Base-by-base conservation (phyloP, 116 monocot genomes). In the Posidonia oceanica region DNA sequence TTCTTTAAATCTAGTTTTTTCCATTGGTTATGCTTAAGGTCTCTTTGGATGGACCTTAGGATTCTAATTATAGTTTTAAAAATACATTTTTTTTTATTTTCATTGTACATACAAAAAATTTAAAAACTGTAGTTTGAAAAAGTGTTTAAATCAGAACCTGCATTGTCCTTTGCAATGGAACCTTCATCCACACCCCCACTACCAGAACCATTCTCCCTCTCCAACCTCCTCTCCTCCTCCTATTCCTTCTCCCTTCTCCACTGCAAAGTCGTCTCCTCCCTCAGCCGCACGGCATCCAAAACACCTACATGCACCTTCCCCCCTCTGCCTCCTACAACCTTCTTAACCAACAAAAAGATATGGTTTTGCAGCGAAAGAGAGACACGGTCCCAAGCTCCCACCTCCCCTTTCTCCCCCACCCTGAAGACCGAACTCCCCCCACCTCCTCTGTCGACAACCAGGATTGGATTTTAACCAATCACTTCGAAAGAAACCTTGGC, bases 401-500 rank as follows among this genome's bases (percentile, higher is more conserved):
- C 16, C 29, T 64, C 71, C 20, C 76, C 76, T 7, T 16, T 36
- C 64, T 76, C 70, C 17, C 39, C 40, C 54, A 8, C 16, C 39
- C 65, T 60, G 63, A 70, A 65, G 15, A 76, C 17, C 38, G 54
- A 56, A 64, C 70, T 61, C 60, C 41, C 72, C 12, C 20, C 70
- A 23, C 54, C 69, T n/a, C 21, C 62, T 4, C 60, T 13, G 56
- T 14, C 18, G 41, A 76, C 12, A 11, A 76, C 70, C 69, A 75
- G 12, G 39, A 70, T 39, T 4, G 76, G 76, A 39, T 76, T 76
- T 48, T 36, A 65, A 54, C 76, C 76, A 40, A 76, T 15, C 37
- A 76, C 76, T n/a, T 76, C 70, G 70, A 76, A 70, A 53, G 64
- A 70, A 37, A 84, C 55, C 39, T 52, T 22, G 42, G 52, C 13